Evolutionary conservation across 2,329 filamentous ascomycete species (phyloP).

Genomic region (Cladosporium austrohemisphaericum): DNA sequence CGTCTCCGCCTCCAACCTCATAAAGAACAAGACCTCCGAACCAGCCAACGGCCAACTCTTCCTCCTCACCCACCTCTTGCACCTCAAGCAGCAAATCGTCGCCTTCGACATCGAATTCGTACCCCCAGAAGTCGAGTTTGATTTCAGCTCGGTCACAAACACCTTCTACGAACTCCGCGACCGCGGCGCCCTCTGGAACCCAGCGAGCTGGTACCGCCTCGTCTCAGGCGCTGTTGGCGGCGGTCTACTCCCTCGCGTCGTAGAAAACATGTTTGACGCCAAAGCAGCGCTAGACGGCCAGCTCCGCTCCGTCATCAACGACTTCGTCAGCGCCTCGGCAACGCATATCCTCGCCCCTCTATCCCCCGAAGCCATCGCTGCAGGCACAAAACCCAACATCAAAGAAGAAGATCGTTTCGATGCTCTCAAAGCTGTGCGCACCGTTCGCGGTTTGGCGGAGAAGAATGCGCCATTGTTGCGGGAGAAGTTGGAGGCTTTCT

Average conservation of each 20-base stretch:
- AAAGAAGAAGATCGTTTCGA: slow-evolving; percentile 22
- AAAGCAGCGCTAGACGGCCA: slow-evolving; percentile 64
- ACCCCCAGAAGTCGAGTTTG: slow-evolving; percentile 61
- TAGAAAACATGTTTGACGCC: slow-evolving; percentile 69
- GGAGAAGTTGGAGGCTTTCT: slow-evolving; percentile 56
- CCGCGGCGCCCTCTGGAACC: slow-evolving; percentile 63
- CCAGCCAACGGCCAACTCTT: slow-evolving; percentile 81
- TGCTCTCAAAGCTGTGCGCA: slow-evolving; percentile 33
- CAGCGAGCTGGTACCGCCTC: slow-evolving; percentile 57
- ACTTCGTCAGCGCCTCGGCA: slow-evolving; percentile 60
- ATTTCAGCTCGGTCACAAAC: slow-evolving; percentile 62
- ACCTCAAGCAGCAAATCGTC: slow-evolving; percentile 92
- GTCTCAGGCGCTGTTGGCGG: slow-evolving; percentile 43
- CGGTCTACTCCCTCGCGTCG: slow-evolving; percentile 60
- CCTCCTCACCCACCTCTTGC: slow-evolving; percentile 87
- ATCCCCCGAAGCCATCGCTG: slow-evolving; percentile 4
- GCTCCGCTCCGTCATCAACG: slow-evolving; percentile 60
- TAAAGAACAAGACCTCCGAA: slow-evolving; percentile 58
- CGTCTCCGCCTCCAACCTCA: slow-evolving; percentile 63
- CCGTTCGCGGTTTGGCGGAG: slow-evolving; percentile 53
- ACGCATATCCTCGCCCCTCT: slow-evolving; percentile 44
- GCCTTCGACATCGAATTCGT: slow-evolving; percentile 88
- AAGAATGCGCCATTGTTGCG: slow-evolving; percentile 56
- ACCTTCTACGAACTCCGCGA: slow-evolving; percentile 66
- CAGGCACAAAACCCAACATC: background rate